Evolutionary conservation across 371 early-diverging fungal genomes (phyloP).

Genomic region (Mortierella sp.): DNA sequence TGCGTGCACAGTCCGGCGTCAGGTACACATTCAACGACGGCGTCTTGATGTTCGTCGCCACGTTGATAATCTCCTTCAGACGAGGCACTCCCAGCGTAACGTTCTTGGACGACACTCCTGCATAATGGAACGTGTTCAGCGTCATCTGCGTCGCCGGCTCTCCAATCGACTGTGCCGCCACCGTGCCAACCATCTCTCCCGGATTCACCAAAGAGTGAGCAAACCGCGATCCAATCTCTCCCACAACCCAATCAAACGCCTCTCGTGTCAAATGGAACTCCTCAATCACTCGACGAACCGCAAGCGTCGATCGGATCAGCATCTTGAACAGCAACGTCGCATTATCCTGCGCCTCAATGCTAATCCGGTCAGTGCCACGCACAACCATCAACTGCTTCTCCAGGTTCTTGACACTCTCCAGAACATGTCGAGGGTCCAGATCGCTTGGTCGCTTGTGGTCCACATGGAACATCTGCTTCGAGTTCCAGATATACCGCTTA

Average conservation of each 20-base stretch:
- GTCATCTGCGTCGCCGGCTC: conserved; percentile 99
- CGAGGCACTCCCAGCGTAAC: conserved; percentile 99
- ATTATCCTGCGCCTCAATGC: conserved; percentile 89
- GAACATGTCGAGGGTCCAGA: conserved; percentile 86
- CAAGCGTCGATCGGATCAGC: conserved; percentile 84
- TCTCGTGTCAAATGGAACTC: conserved; percentile 88
- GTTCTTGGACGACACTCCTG: conserved; percentile 98
- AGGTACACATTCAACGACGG: conserved; percentile 94
- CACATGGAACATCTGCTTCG: conserved; percentile 89
- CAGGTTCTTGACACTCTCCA: conserved; percentile 77
- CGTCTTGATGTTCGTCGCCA: conserved; percentile 97
- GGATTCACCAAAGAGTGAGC: conserved; percentile 92
- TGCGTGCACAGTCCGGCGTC: conserved; percentile 76
- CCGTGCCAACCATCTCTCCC: conserved; percentile 99
- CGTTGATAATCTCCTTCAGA: conserved; percentile 99
- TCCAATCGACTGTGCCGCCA: conserved; percentile 99
- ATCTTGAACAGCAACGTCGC: conserved; percentile 93
- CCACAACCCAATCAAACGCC: conserved; percentile 96
- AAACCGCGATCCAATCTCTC: conserved; percentile 93
- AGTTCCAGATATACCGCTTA: conserved; percentile 89
- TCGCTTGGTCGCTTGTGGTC: conserved; percentile 85
- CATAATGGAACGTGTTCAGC: conserved; percentile 99
- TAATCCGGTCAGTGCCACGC: conserved; percentile 88
- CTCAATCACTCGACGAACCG: conserved; percentile 89
- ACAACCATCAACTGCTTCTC: conserved; percentile 83